phyloP scores from a whole-genome alignment of 2,329 filamentous ascomycete species.

The Fusarium torulosum region DNA sequence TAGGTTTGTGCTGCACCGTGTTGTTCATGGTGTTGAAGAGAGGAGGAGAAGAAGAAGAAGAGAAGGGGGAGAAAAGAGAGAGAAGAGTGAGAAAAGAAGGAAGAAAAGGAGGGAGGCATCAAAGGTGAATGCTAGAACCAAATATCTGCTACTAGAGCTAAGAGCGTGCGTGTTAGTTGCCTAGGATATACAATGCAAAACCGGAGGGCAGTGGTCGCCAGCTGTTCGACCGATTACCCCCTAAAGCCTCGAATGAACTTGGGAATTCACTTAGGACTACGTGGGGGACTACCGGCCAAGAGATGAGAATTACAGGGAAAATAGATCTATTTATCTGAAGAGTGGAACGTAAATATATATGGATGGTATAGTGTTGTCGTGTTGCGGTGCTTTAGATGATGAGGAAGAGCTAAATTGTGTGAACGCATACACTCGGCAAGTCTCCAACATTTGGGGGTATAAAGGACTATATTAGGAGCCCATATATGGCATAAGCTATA shows the following conservation, averaged over 20 bases:
- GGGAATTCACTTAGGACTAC: background rate
- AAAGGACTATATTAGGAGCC: background rate
- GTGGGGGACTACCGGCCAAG: background rate
- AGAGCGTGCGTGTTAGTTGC: background rate
- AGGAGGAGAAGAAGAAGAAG: background rate
- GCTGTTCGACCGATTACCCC: background rate
- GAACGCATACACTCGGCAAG: no score
- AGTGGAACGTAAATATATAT: background rate
- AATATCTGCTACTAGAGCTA: background rate
- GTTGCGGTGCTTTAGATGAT: background rate
- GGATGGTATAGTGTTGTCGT: background rate
- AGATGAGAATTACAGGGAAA: fast-evolving
- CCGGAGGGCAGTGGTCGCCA: background rate
- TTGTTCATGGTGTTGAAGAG: background rate
- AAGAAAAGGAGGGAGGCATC: background rate
- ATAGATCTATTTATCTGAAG: background rate
- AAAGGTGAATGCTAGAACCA: background rate
- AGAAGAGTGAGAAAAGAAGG: background rate
- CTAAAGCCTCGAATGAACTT: background rate
- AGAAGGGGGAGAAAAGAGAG: background rate
- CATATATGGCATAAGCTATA: no score
- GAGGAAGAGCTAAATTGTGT: no score
- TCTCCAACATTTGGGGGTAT: background rate
- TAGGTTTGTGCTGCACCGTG: background rate
- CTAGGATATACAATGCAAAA: background rate